A percentile compares a stretch with the other conserved stretches of the same genome.
Conservation (phyloP, 1,139 yeast species). For the Pichia sp. region DNA sequence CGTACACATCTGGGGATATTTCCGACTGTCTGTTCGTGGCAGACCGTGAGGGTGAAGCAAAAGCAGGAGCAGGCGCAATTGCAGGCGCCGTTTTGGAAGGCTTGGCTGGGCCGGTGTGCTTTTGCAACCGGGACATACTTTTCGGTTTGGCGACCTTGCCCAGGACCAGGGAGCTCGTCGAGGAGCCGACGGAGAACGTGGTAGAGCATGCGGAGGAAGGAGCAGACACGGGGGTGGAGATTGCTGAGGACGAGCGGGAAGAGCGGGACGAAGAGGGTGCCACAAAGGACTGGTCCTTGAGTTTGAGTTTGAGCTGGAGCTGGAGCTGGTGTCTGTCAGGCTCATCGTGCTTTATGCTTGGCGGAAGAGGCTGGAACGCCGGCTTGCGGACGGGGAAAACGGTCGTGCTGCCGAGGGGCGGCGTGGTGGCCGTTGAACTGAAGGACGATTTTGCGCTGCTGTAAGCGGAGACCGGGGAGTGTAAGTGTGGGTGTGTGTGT, state of each 20-base stretch:
- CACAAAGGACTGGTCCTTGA: too few relatives aligned
- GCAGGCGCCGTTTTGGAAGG: too few relatives aligned
- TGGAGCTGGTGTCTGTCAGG: background rate
- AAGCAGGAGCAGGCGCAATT: too few relatives aligned
- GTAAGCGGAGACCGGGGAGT: background rate
- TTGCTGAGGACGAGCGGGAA: background rate
- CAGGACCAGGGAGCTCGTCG: background rate
- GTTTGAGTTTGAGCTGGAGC: too few relatives aligned
- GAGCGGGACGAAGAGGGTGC: too few relatives aligned
- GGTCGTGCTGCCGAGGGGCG: background rate
- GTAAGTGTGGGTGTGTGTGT: background rate
- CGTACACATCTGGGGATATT: constrained; percentile 15
- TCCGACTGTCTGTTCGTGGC: background rate
- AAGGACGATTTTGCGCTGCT: background rate
- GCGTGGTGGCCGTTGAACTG: background rate
- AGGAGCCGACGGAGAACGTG: background rate
- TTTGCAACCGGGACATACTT: background rate
- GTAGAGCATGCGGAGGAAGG: background rate
- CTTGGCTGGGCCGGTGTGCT: background rate
- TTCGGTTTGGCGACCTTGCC: background rate
- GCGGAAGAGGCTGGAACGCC: background rate
- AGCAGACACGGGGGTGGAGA: background rate
- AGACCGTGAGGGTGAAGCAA: too few relatives aligned
- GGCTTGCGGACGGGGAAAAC: background rate
- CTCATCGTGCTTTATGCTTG: background rate